Conservation (phyloP, 1,139 yeast genomes). For the Kurtzmaniella quercitrusa region DNA sequence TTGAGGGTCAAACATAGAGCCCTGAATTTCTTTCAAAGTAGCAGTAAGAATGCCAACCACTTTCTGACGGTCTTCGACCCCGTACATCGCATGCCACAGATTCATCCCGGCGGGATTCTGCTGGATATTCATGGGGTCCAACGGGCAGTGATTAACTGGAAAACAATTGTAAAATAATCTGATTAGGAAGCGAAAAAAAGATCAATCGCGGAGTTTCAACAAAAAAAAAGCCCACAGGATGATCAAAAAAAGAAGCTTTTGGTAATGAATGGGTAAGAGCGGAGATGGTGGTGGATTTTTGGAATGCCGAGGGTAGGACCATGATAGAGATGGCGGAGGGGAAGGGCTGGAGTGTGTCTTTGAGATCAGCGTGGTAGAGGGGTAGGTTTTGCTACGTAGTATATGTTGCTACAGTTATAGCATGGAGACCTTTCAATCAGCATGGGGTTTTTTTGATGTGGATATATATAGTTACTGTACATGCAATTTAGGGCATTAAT, state of each 20-base stretch:
- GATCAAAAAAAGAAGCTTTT: not conserved
- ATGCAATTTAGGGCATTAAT: no score
- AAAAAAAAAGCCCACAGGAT: not conserved
- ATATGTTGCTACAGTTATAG: no score
- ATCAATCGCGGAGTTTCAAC: conserved; percentile 2
- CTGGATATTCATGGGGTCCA: conserved; percentile 7
- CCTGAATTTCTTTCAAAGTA: conserved; percentile 38
- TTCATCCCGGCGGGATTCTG: conserved; percentile 22
- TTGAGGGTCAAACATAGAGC: conserved; percentile 31
- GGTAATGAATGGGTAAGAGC: not conserved
- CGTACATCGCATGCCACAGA: conserved; percentile 39
- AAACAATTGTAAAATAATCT: not conserved
- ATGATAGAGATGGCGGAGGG: no score
- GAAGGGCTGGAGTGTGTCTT: no score
- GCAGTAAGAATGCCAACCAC: conserved; percentile 38
- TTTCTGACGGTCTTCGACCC: conserved; percentile 39
- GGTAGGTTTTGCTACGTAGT: no score
- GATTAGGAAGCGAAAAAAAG: not conserved
- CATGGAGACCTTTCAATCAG: no score
- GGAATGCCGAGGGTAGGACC: no score
- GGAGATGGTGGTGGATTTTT: not conserved
- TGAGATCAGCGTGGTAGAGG: no score
- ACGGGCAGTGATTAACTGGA: not conserved
- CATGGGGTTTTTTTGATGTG: no score
- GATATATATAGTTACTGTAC: no score